Evolutionary conservation across 164 flowering plant species (phyloP).

Genomic region (Liquidambar formosana): DNA sequence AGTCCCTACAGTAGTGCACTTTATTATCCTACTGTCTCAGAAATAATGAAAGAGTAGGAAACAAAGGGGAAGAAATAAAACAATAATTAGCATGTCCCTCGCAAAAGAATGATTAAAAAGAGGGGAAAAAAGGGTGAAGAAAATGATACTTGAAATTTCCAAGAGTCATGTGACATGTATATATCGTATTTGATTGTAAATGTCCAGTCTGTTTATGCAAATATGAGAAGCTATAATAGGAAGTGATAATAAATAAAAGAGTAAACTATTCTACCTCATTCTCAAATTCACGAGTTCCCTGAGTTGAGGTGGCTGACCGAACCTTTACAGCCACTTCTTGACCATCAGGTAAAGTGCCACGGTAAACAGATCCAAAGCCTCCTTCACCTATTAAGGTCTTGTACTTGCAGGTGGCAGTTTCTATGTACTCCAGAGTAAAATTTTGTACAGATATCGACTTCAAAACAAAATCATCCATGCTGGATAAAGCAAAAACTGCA

Average conservation of each 20-base stretch:
- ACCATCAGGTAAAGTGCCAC: conserved; percentile 65
- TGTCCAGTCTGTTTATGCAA: background rate
- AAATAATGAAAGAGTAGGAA: background rate
- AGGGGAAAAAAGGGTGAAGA: background rate
- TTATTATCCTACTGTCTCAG: background rate
- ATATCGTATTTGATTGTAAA: background rate
- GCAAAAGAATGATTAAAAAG: no score
- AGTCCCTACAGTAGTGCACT: no score
- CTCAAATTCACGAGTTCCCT: conserved; percentile 83
- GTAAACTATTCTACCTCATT: conserved; percentile 55
- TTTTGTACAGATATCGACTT: conserved; percentile 48
- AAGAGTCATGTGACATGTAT: background rate
- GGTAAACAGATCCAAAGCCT: conserved; percentile 79
- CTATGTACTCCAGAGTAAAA: conserved; percentile 51
- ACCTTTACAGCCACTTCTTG: conserved; percentile 87
- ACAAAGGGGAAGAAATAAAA: no score
- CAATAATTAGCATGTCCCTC: no score
- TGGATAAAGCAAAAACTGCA: conserved; percentile 51
- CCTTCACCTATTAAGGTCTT: conserved; percentile 81
- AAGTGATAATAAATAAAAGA: background rate
- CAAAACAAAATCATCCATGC: conserved; percentile 40
- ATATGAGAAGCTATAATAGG: background rate
- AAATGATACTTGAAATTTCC: background rate
- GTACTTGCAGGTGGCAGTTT: conserved; percentile 53
- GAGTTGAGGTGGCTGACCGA: conserved; percentile 78